A percentile compares a stretch with the other conserved stretches of the same genome.
Conservation (phyloP, 129 eudicot species). For the Pseudognaphalium luteoalbum region DNA sequence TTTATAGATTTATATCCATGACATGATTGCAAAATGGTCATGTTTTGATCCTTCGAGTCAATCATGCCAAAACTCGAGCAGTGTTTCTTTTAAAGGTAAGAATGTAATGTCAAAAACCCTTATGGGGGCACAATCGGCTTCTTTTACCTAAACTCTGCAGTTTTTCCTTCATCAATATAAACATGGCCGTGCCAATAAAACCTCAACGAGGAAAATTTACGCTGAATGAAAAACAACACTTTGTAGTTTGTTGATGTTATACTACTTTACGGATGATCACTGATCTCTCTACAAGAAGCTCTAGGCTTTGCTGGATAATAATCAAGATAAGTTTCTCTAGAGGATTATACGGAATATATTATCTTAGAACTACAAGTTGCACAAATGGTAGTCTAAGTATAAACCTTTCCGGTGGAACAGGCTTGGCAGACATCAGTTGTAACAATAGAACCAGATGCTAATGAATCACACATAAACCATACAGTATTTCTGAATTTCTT, state of each 20-base stretch:
- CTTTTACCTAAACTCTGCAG: neutral
- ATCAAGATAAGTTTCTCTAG: no score
- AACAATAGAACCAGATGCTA: neutral
- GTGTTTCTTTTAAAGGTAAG: neutral
- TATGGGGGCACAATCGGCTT: neutral
- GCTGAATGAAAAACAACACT: neutral
- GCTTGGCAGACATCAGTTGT: neutral
- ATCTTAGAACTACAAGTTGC: neutral
- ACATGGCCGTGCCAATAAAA: neutral
- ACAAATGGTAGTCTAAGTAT: neutral
- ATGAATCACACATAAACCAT: neutral
- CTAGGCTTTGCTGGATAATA: neutral
- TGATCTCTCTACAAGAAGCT: no score
- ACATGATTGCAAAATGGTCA: neutral
- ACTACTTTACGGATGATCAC: neutral
- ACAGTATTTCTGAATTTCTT: neutral
- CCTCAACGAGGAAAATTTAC: neutral
- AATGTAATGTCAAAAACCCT: neutral
- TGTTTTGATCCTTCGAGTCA: neutral
- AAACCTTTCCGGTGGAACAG: neutral
- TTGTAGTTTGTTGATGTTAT: neutral
- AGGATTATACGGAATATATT: no score
- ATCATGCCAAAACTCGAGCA: neutral
- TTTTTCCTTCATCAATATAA: neutral
- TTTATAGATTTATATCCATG: constrained; percentile 23